These are phyloP conservation scores for Choanephora cucurbitarum DNA, from an alignment of 371 early-diverging fungal species.

Conservation along the genomic window DNA sequence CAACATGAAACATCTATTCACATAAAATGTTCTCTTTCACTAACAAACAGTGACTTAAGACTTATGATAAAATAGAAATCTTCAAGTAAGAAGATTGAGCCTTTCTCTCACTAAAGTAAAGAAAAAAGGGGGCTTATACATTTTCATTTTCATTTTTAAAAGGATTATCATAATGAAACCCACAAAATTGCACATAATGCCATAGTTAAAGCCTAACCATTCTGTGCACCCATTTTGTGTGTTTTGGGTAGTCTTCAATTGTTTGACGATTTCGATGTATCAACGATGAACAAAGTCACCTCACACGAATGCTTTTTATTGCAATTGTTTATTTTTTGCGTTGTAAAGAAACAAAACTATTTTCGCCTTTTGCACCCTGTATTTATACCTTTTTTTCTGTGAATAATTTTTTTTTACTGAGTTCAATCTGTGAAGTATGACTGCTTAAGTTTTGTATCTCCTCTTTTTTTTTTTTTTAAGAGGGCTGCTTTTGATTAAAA, in stretches of 20 bases:
- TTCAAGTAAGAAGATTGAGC: no score
- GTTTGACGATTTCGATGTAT: slow-evolving; percentile 41
- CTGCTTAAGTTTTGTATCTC: no score
- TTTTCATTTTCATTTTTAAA: slow-evolving; percentile 7
- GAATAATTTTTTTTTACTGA: background rate
- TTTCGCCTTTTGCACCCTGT: slow-evolving; percentile 11
- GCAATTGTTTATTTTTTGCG: slow-evolving; percentile 31
- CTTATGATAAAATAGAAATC: no score
- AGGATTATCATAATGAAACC: slow-evolving; percentile 18
- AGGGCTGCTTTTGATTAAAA: no score
- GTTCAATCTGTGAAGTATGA: no score
- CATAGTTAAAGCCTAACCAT: slow-evolving; percentile 28
- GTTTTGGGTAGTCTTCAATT: slow-evolving; percentile 31
- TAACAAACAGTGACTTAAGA: no score
- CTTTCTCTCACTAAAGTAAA: no score
- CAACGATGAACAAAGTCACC: slow-evolving; percentile 31
- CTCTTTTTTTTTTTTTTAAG: no score
- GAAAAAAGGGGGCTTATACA: no score
- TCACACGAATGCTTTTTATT: slow-evolving; percentile 44
- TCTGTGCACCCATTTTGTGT: slow-evolving; percentile 36
- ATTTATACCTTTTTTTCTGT: slow-evolving; percentile 25
- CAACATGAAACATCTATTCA: no score
- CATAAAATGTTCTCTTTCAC: no score
- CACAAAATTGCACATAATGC: slow-evolving; percentile 35
- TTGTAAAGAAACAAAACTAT: slow-evolving; percentile 23